Evolutionary conservation across 2,329 filamentous ascomycete genomes (phyloP).

Genomic region (Fusarium verrucosum): DNA sequence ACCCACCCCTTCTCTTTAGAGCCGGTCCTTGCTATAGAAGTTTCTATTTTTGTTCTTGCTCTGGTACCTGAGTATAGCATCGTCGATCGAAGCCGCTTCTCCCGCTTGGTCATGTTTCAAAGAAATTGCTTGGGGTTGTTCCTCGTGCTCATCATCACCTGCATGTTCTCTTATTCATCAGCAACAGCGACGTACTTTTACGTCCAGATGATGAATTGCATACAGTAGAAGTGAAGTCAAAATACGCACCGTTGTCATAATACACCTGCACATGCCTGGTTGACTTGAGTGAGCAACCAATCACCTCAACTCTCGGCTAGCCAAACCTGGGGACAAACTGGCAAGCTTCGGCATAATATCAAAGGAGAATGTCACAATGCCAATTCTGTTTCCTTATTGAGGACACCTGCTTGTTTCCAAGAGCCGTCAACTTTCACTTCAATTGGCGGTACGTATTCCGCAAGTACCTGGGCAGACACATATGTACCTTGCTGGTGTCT

Average conservation of each 20-base stretch:
- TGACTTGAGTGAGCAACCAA: constrained; percentile 32
- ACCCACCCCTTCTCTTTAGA: constrained; percentile 29
- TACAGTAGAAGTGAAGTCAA: constrained; percentile 1
- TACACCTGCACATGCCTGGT: constrained; percentile 29
- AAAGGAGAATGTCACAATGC: constrained; percentile 15
- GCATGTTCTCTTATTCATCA: constrained; percentile 3
- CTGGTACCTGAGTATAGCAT: neutral
- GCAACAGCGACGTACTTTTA: neutral
- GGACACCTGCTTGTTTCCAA: constrained; percentile 13
- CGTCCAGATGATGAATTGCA: neutral
- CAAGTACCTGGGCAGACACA: constrained; percentile 28
- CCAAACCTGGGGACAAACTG: constrained; percentile 31
- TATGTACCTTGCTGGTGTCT: constrained; percentile 41
- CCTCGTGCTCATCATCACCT: neutral
- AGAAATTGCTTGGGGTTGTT: constrained; percentile 9
- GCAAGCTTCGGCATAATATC: constrained; percentile 41
- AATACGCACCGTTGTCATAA: constrained; percentile 34
- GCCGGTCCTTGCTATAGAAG: constrained; percentile 26
- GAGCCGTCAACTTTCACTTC: neutral
- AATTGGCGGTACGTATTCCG: constrained; percentile 13
- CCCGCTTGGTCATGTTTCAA: constrained; percentile 15
- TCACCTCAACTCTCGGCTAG: constrained; percentile 26
- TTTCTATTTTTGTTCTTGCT: constrained; percentile 38
- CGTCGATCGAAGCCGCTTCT: constrained; percentile 18
- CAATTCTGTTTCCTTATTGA: constrained; percentile 21